Evolutionary conservation across 2,329 filamentous ascomycete genomes (phyloP).

Genomic region (Parastagonospora avenae): DNA sequence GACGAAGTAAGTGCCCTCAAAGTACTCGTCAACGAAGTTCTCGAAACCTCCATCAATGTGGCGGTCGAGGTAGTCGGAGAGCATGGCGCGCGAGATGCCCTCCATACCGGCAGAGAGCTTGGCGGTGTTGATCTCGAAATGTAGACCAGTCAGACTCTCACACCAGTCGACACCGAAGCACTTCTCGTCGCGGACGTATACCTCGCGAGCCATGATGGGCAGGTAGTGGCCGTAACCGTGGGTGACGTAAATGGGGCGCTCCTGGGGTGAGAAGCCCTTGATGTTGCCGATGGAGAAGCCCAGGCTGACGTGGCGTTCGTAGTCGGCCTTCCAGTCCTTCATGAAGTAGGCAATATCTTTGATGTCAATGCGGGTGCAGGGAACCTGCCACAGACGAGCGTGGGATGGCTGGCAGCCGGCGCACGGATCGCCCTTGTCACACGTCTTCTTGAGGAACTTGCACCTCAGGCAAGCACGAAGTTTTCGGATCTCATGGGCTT

Average conservation of each 20-base stretch:
- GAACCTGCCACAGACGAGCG: constrained; percentile 94
- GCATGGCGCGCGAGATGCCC: constrained; percentile 77
- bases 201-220: constrained; percentile 90
- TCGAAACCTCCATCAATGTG: constrained; percentile 93
- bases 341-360: constrained; percentile 98
- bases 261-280: constrained; percentile 74
- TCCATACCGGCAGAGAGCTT: constrained; percentile 88
- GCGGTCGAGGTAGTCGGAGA: constrained; percentile 92
- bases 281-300: constrained; percentile 94
- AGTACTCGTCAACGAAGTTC: constrained; percentile 92
- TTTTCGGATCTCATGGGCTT: constrained; percentile 96
- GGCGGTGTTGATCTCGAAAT: constrained; percentile 86
- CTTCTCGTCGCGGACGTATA: constrained; percentile 88
- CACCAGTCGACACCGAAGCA: constrained; percentile 95
- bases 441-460: constrained; percentile 99
- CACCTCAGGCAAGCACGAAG: constrained; percentile 90
- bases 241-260: constrained; percentile 83
- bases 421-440: constrained; percentile 96
- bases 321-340: constrained; percentile 99
- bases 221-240: constrained; percentile 94
- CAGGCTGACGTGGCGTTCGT: constrained; percentile 84
- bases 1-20: constrained; percentile 92
- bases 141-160: constrained; percentile 76
- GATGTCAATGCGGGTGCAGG: constrained; percentile 97
- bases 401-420: constrained; percentile 94